These are phyloP conservation scores for Monilinia polystroma DNA, from an alignment of 2,329 filamentous ascomycete species.

Conservation along the genomic window DNA sequence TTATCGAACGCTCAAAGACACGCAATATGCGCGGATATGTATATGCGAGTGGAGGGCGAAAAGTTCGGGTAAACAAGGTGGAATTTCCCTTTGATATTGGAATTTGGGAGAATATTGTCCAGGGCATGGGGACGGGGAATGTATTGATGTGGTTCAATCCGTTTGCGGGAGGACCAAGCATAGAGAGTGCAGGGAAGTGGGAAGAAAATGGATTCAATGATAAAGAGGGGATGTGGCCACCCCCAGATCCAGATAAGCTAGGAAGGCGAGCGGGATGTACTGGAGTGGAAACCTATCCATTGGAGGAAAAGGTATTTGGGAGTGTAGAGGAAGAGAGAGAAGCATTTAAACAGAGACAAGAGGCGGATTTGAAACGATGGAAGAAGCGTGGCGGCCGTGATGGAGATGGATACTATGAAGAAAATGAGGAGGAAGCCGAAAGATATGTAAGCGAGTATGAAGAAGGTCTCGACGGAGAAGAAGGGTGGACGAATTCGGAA, in stretches of 20 bases:
- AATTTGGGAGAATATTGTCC: constrained; percentile 69
- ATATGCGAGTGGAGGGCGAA: constrained; percentile 48
- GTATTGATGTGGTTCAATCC: constrained; percentile 68
- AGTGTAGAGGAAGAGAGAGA: constrained; percentile 44
- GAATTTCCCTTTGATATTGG: constrained; percentile 84
- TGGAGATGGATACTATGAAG: constrained; percentile 26
- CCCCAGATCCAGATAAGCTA: constrained; percentile 60
- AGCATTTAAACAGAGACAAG: constrained; percentile 52
- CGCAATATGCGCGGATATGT: constrained; percentile 43
- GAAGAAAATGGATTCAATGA: constrained; percentile 78
- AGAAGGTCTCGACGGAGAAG: constrained; percentile 48
- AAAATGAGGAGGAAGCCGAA: constrained; percentile 31
- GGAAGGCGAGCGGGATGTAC: constrained; percentile 31
- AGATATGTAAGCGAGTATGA: constrained; percentile 39
- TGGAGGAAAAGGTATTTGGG: constrained; percentile 28
- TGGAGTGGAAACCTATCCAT: constrained; percentile 17
- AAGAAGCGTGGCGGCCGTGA: constrained; percentile 21
- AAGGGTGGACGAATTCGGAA: constrained; percentile 71
- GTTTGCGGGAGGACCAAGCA: constrained; percentile 52
- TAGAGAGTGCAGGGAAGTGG: constrained; percentile 51
- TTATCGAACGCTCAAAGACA: constrained; percentile 76
- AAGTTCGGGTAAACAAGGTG: constrained; percentile 58
- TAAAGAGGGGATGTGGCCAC: constrained; percentile 59
- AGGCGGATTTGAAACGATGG: constrained; percentile 48
- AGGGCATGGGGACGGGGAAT: constrained; percentile 72